phyloP scores from a whole-genome alignment of 805 yeast genomes.

The Maudiozyma barnettii region DNA sequence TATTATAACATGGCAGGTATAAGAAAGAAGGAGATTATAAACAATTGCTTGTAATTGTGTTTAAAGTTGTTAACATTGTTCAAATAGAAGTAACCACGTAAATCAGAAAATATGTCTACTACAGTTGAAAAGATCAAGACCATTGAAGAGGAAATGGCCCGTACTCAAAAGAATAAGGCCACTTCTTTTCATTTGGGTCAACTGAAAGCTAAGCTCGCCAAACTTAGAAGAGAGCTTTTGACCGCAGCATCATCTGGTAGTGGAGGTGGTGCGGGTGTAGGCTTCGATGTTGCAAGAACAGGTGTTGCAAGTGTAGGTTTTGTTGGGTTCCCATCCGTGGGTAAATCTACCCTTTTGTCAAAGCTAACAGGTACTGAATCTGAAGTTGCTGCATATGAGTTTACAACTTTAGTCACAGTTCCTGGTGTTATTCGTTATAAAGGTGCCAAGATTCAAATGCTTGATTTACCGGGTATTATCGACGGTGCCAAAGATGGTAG shows the following conservation, averaged over 20 bases:
- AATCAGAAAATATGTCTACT: slow-evolving; percentile 41
- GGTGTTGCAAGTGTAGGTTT: slow-evolving; percentile 97
- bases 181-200: slow-evolving; percentile 97
- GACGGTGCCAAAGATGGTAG: slow-evolving; percentile 89
- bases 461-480: slow-evolving; percentile 82
- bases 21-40: too few species aligned
- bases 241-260: slow-evolving; percentile 59
- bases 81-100: not conserved
- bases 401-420: slow-evolving; percentile 93
- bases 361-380: slow-evolving; percentile 92
- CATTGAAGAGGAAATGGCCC: slow-evolving; percentile 96
- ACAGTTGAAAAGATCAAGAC: slow-evolving; percentile 69
- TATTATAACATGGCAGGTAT: too few species aligned
- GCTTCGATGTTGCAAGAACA: slow-evolving; percentile 97
- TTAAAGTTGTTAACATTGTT: not conserved
- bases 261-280: slow-evolving; percentile 89
- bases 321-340: slow-evolving; percentile 96
- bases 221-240: slow-evolving; percentile 83
- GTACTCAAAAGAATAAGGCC: slow-evolving; percentile 95
- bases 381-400: slow-evolving; percentile 96
- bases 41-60: not conserved
- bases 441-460: slow-evolving; percentile 96
- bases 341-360: slow-evolving; percentile 71
- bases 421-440: slow-evolving; percentile 94
- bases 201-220: slow-evolving; percentile 91